These are phyloP conservation scores for Penicillium psychrosexuale DNA, from an alignment of 2,329 filamentous ascomycete species.

Conservation along the genomic window DNA sequence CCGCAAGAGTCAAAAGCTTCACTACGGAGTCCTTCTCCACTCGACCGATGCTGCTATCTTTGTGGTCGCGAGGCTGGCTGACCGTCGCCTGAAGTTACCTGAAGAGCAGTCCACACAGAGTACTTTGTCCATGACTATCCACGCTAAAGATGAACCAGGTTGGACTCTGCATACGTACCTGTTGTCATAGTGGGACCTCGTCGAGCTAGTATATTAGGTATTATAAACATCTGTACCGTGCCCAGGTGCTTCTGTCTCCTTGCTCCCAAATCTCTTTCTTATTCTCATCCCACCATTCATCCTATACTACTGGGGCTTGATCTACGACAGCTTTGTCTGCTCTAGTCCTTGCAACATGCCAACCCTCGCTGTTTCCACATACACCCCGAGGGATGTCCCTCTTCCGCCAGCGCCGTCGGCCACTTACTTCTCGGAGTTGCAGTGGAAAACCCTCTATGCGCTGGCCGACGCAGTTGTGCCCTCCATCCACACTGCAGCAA, in stretches of 20 bases:
- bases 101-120: not conserved
- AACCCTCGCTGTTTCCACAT: not conserved
- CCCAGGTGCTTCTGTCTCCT: not conserved
- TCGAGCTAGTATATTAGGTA: not conserved
- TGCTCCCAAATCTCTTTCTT: not conserved
- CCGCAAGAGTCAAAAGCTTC: not conserved
- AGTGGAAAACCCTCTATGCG: conserved; percentile 59
- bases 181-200: not conserved
- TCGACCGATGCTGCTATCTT: conserved; percentile 1
- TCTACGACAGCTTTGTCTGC: not conserved
- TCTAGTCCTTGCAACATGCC: not conserved
- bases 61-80: not conserved
- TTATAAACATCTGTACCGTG: not conserved
- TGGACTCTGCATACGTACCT: not conserved
- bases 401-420: conserved; percentile 48
- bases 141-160: not conserved
- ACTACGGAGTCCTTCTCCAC: not conserved
- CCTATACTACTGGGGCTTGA: not conserved
- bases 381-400: conserved; percentile 41
- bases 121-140: not conserved
- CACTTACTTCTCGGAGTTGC: conserved; percentile 51
- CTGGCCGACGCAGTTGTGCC: conserved; percentile 59
- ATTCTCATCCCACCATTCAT: not conserved
- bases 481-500: conserved; percentile 45
- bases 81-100: not conserved